phyloP scores from a whole-genome alignment of 1,284 basidiomycete genomes.

The Marasmius oreades region DNA sequence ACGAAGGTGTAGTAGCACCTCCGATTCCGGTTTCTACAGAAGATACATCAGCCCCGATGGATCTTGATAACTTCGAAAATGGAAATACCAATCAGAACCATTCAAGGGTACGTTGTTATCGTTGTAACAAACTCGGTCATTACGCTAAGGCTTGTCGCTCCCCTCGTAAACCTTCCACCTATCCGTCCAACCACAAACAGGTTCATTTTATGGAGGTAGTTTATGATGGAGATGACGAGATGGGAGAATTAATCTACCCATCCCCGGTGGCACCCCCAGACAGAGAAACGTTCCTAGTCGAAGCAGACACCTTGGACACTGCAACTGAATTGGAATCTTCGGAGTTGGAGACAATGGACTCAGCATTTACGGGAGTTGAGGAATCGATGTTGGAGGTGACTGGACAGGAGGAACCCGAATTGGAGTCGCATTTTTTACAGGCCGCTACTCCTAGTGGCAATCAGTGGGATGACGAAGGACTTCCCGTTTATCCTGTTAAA shows the following conservation, averaged over 20 bases:
- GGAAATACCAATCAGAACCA: not conserved
- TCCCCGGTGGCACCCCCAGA: not conserved
- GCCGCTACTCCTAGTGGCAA: not conserved
- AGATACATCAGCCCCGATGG: constrained; percentile 2
- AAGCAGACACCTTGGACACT: too few relatives aligned
- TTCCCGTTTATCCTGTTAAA: not conserved
- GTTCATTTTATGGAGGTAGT: not conserved
- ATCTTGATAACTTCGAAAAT: constrained; percentile 2
- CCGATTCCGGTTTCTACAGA: not conserved
- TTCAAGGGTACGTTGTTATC: not conserved
- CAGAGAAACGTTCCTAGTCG: too few relatives aligned
- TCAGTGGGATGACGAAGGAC: not conserved
- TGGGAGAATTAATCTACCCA: not conserved
- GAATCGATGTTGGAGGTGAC: not conserved
- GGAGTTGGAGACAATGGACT: too few relatives aligned
- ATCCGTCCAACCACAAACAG: not conserved
- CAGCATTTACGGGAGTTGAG: too few relatives aligned
- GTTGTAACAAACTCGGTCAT: not conserved
- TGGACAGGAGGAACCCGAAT: too few relatives aligned
- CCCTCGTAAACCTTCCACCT: not conserved
- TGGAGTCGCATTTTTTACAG: not conserved
- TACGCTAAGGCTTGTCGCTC: not conserved
- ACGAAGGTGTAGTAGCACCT: not conserved
- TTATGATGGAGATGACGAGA: not conserved
- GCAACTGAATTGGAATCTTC: too few relatives aligned